A percentile compares a stretch with the other conserved stretches of the same genome.
Conservation (phyloP, 108 stramenopile species). For the Bacterosira constricta region DNA sequence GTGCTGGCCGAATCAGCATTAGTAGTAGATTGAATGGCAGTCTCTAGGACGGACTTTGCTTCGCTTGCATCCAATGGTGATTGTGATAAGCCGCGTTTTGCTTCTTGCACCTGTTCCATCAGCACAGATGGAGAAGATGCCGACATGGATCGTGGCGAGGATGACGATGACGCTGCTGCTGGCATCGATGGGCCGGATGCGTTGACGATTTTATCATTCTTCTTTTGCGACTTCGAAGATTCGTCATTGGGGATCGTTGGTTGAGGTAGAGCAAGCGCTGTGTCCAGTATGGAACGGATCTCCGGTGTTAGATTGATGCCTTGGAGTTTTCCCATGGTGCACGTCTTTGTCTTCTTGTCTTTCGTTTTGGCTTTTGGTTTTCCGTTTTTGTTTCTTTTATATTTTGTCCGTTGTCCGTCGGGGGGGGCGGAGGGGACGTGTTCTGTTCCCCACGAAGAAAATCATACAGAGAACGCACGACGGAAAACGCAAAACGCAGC, state of each 20-base stretch:
- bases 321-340: conserved; percentile 31
- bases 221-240: background rate
- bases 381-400: too few relatives aligned
- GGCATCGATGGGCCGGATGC: background rate
- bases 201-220: background rate
- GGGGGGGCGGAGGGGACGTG: too few relatives aligned
- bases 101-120: background rate
- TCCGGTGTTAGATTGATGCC: conserved; percentile 22
- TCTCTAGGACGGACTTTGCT: background rate
- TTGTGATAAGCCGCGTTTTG: background rate
- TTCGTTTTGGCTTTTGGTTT: too few relatives aligned
- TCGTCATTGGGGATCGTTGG: background rate
- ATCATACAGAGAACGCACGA: too few relatives aligned
- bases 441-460: too few relatives aligned
- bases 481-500: too few relatives aligned
- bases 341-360: too few relatives aligned
- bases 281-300: conserved; percentile 9
- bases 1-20: too few relatives aligned
- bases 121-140: background rate
- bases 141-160: background rate
- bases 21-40: conserved; percentile 4
- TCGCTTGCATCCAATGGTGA: background rate
- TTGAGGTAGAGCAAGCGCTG: conserved; percentile 16
- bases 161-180: background rate
- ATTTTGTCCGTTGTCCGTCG: too few relatives aligned